Percentiles rank a stretch among this genome's conserved stretches.
Evolutionary conservation across 371 early-diverging fungal genomes (phyloP).

Genomic region (Rhizopus microsporus): DNA sequence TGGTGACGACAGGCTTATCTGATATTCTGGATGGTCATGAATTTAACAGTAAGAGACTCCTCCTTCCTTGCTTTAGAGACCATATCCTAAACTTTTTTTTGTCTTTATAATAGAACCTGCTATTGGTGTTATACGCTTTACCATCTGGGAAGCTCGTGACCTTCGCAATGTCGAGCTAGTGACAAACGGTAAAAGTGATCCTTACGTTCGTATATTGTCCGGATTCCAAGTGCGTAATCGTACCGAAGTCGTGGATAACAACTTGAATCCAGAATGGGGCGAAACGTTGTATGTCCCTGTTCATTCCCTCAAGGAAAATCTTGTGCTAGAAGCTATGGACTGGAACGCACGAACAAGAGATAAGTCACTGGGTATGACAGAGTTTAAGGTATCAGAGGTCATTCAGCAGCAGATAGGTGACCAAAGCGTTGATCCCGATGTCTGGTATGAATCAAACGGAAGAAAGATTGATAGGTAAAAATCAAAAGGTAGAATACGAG

Average conservation of each 20-base stretch:
- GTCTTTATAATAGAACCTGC: conserved; percentile 49
- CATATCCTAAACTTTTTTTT: neutral
- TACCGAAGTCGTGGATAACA: conserved; percentile 74
- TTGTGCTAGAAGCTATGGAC: conserved; percentile 81
- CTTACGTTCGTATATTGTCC: conserved; percentile 73
- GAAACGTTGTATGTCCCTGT: conserved; percentile 74
- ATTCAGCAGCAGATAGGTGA: conserved; percentile 45
- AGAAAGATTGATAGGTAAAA: conserved; percentile 33
- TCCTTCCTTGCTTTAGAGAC: neutral
- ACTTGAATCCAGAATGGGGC: conserved; percentile 88
- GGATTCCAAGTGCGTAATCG: conserved; percentile 63
- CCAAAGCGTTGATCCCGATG: conserved; percentile 33
- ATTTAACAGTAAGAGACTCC: conserved; percentile 34
- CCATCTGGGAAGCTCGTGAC: conserved; percentile 71
- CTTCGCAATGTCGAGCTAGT: conserved; percentile 74
- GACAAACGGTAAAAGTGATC: conserved; percentile 79
- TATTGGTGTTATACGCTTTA: conserved; percentile 82
- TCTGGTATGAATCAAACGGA: conserved; percentile 46
- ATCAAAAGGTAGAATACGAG: neutral
- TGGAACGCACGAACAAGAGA: conserved; percentile 68
- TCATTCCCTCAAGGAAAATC: conserved; percentile 65
- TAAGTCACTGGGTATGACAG: conserved; percentile 66
- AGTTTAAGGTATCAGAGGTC: conserved; percentile 48
- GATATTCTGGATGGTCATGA: conserved; percentile 41
- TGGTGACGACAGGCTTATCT: conserved; percentile 49